These are phyloP conservation scores for Polytrichum commune DNA, from an alignment of 225 moss, liverwort and hornwort genomes.

Conservation along the genomic window DNA sequence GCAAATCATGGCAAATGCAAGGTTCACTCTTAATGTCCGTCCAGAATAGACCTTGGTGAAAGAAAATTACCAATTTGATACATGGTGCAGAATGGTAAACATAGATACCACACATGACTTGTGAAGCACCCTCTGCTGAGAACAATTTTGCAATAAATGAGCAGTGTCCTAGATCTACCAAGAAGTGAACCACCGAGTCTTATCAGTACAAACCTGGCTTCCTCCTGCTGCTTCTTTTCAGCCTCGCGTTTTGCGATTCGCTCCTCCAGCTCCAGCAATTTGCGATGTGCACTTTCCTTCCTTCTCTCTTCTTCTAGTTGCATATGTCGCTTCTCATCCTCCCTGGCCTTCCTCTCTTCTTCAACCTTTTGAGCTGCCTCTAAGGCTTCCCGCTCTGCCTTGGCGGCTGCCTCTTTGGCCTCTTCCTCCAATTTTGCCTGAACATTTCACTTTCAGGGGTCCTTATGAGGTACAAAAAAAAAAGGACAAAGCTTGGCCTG, in stretches of 20 bases:
- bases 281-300: constrained; percentile 90
- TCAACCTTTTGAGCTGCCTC: constrained; percentile 85
- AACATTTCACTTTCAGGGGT: not conserved
- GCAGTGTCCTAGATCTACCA: not conserved
- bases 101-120: too few relatives aligned
- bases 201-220: constrained; percentile 27
- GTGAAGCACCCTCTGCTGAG: too few relatives aligned
- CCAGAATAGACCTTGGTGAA: too few relatives aligned
- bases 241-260: constrained; percentile 92
- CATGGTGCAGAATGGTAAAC: too few relatives aligned
- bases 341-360: constrained; percentile 85
- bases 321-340: constrained; percentile 76
- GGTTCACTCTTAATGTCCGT: too few relatives aligned
- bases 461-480: too few relatives aligned
- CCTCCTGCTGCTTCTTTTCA: constrained; percentile 77
- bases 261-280: constrained; percentile 90
- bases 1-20: too few relatives aligned
- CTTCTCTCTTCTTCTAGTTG: constrained; percentile 88
- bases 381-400: constrained; percentile 65
- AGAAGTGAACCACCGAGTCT: not conserved
- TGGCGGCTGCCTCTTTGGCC: constrained; percentile 74
- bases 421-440: constrained; percentile 78
- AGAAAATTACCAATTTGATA: too few relatives aligned
- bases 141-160: too few relatives aligned
- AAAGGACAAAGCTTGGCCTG: too few relatives aligned